phyloP scores from a whole-genome alignment of 2,329 filamentous ascomycete species.

The Sclerotinia spermophila region DNA sequence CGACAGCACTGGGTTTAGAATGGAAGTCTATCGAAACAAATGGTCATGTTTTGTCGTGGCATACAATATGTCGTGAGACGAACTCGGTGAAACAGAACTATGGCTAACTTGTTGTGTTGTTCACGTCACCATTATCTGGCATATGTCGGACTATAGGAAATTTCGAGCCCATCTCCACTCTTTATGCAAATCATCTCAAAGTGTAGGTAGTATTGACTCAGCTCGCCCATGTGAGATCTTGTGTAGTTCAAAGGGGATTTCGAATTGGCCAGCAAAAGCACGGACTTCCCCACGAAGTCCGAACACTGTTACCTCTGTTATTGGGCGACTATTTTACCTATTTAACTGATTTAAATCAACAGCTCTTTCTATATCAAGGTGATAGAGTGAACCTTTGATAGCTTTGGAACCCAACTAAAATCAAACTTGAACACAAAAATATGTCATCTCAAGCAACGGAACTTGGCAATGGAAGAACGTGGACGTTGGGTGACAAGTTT shows the following conservation, averaged over 20 bases:
- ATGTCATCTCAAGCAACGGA: constrained; percentile 8
- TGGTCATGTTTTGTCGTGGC: not conserved
- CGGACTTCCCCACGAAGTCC: constrained; percentile 13
- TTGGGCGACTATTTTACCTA: not conserved
- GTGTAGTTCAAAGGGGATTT: not conserved
- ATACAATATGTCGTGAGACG: not conserved
- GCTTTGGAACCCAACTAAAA: not conserved
- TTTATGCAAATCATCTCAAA: not conserved
- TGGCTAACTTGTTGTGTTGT: not conserved
- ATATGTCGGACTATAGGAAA: not conserved
- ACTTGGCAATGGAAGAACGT: constrained; percentile 13
- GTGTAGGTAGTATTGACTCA: not conserved
- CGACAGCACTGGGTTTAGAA: not conserved
- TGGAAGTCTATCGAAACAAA: not conserved
- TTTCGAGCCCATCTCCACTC: not conserved
- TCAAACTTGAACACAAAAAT: not conserved
- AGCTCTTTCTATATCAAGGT: not conserved
- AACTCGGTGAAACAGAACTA: not conserved
- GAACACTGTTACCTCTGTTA: not conserved
- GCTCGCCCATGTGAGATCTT: not conserved
- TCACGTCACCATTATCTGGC: not conserved
- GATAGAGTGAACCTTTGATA: not conserved
- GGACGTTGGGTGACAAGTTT: constrained; percentile 18
- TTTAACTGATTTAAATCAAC: no score
- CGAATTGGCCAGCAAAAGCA: not conserved